A percentile compares a stretch with the other conserved stretches of the same genome.
These are phyloP conservation scores for Epichloe elymi DNA, from an alignment of 2,329 filamentous ascomycete species.

Conservation along the genomic window DNA sequence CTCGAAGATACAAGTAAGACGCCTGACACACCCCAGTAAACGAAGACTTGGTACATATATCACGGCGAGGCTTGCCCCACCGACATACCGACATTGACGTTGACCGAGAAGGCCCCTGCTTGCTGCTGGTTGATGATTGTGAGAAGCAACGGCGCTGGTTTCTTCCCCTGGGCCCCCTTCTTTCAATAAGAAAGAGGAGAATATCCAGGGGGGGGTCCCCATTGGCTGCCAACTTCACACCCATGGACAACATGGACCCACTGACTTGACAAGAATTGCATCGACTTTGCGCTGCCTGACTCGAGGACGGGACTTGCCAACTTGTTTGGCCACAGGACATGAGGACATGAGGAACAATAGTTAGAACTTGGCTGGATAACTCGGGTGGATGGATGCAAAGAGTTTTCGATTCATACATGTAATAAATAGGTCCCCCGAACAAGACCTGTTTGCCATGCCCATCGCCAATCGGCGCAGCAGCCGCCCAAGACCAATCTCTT, in stretches of 20 bases:
- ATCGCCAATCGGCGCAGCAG: constrained; percentile 3
- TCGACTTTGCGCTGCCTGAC: not conserved
- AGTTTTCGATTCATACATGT: no score
- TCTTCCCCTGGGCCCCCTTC: no score
- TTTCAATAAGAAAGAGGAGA: no score
- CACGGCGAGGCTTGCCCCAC: not conserved
- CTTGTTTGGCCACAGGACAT: not conserved
- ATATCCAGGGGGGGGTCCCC: no score
- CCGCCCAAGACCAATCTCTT: constrained; percentile 2
- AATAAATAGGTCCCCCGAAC: no score
- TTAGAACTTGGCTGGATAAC: no score
- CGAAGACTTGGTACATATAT: no score
- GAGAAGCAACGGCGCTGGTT: no score
- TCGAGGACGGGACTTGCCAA: not conserved
- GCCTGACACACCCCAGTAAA: no score
- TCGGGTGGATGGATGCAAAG: no score
- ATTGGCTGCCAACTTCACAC: not conserved
- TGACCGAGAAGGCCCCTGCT: not conserved
- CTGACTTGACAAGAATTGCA: not conserved
- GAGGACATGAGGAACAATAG: not conserved
- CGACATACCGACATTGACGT: not conserved
- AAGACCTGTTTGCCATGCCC: not conserved
- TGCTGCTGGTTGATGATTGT: not conserved
- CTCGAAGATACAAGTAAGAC: no score
- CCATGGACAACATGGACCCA: no score